Base-by-base conservation (phyloP, 192 early-diverging fungal genomes). In the Backusella psychrophila region DNA sequence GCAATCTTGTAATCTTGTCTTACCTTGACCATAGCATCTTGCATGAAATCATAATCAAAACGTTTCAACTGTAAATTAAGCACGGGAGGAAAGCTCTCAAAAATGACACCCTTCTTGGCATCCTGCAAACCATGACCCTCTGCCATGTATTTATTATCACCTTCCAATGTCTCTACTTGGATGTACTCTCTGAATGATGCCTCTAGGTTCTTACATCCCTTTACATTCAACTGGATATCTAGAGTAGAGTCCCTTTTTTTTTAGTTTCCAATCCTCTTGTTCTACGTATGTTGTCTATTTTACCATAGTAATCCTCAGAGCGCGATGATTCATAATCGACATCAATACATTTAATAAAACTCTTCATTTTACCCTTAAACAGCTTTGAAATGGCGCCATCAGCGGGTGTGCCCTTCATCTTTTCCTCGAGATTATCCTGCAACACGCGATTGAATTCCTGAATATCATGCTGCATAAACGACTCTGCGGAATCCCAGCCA, bases 391-490 rank as follows among this genome's bases (percentile, higher is more conserved):
- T 95, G 1, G 95, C 96, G 6, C 97, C 97, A 82, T 99, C 96
- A 2, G 92, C 96, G 33, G 90, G 85, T 6, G 97, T 97, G 63
- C 91, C 86, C 90, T 98, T 97, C 97, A 99, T 99, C 83, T 98
- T 97, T 35, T 84, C 91, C 85, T 98, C 98, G 52, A 99, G 83
- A 84, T 96, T 97, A 81, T 99, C 96, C 83, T 98, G 96, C 63
- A 99, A 85, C 14, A 98, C 96, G 65, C 98, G 90, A 83, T 98
- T 97, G 77, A 99, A 97, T 81, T 98, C 97, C 79, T 98, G 96
- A 23, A 98, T 94, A 82, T 99, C 98, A 79, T 99, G 98, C 87
- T 99, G 97, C 88, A 91, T 93, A 77, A 98, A 99, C 17, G 95
- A 91, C 38, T 98, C 98, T 56, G 91, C 69, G 7, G 96, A 93